Conservation (phyloP, 805 yeast species). For the Candida arabinofermentans region DNA sequence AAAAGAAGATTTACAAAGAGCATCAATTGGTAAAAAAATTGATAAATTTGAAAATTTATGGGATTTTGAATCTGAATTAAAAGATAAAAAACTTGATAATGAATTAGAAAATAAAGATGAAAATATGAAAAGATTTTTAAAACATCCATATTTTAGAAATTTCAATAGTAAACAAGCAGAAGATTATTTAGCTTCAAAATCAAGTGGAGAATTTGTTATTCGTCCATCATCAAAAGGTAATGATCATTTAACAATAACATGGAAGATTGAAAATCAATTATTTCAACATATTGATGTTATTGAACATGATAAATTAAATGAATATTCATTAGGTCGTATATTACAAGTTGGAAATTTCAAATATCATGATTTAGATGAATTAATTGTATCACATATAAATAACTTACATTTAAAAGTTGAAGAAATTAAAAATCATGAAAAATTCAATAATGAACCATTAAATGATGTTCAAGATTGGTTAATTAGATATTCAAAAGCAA, state of each 20-base stretch:
- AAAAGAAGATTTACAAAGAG: slow-evolving; percentile 58
- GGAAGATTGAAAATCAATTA: slow-evolving; percentile 90
- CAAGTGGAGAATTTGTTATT: slow-evolving; percentile 88
- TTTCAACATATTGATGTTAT: slow-evolving; percentile 89
- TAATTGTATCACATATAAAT: slow-evolving; percentile 82
- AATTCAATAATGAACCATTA: slow-evolving; percentile 77
- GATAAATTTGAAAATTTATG: slow-evolving; percentile 61
- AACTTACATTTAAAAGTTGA: slow-evolving; percentile 79
- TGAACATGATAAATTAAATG: slow-evolving; percentile 67
- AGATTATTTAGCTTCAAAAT: slow-evolving; percentile 81
- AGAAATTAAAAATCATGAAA: slow-evolving; percentile 81
- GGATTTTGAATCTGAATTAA: slow-evolving; percentile 73
- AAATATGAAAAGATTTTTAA: slow-evolving; percentile 71
- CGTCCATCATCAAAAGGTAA: slow-evolving; percentile 92
- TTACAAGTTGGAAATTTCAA: slow-evolving; percentile 60
- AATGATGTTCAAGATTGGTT: slow-evolving; percentile 83
- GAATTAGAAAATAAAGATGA: slow-evolving; percentile 63
- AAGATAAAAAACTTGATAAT: slow-evolving; percentile 55
- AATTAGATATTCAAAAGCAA: slow-evolving; percentile 84
- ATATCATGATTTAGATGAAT: slow-evolving; percentile 89
- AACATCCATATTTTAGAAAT: slow-evolving; percentile 86
- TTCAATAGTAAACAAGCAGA: slow-evolving; percentile 88
- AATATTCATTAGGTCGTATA: slow-evolving; percentile 53
- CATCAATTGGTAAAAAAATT: slow-evolving; percentile 39
- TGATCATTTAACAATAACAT: slow-evolving; percentile 86